Evolutionary conservation across 768 basidiomycete genomes (phyloP), one percentile per base, ranked within the genome.

Genomic region (Sarcodon aspratus): DNA sequence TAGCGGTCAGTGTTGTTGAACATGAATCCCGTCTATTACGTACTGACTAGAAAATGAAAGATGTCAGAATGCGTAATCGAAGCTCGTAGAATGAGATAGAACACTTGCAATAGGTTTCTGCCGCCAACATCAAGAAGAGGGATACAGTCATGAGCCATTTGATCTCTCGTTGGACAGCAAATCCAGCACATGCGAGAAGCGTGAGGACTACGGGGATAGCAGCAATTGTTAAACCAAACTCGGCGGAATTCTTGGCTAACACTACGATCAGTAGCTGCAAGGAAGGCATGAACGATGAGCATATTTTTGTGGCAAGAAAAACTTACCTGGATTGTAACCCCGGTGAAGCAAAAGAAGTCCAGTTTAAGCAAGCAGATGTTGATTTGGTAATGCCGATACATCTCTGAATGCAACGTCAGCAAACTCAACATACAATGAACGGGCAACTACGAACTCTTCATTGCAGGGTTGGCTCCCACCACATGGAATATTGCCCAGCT

Each of bases 401-500:
- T 92, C 33, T 75, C 88, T 91, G 53, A 47, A 53, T 44, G n/a
- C 18, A 45, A 37, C 42, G 56, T 27, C 4, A 17, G 51, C 48
- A 43, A 36, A 37, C 50, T 11, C 34, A 44, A 50, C 21, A 51
- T 45, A 45, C 4, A 48, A 32, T 8, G n/a, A 17, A 36, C 44
- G 9, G 15, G 9, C 7, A 7, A 9, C 36, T 18, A 47, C 44
- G 12, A 62, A 88, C 89, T 75, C 66, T 90, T 91, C 77, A 86
- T 80, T 56, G 73, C 82, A 9, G 85, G 84, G 56, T 89, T 86
- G 34, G 89, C 89, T 33, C 87, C 88, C 17, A 91, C 87, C 34
- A 86, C 79, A 58, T 90, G 89, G 70, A 92, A 92, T 59, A 92
- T 85, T 36, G 85, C 87, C 90, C 89, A 92, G 40, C 88, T 90